Conservation (phyloP, 805 yeast genomes). For the Metschnikowia baotianmanensis region DNA sequence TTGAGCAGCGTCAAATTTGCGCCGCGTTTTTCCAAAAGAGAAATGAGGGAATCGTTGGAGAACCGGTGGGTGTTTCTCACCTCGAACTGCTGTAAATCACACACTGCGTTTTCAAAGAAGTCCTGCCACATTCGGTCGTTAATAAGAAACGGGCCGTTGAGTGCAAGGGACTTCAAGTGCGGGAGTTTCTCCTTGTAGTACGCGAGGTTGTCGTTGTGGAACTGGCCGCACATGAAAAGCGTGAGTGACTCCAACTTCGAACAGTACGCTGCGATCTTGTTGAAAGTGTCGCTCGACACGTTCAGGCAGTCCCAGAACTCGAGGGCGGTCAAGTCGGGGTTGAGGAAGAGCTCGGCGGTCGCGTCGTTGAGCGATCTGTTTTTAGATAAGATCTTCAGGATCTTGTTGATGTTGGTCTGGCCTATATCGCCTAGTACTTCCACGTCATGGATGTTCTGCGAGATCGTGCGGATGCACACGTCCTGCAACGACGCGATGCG, state of each 20-base stretch:
- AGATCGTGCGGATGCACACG: conserved; percentile 66
- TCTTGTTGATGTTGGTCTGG: conserved; percentile 60
- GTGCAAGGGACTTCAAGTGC: conserved; percentile 50
- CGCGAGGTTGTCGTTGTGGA: conserved; percentile 70
- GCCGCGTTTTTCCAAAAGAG: conserved; percentile 59
- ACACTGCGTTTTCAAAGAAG: conserved; percentile 61
- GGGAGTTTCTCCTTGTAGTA: conserved; percentile 61
- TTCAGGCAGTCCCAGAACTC: conserved; percentile 94
- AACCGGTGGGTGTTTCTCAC: conserved; percentile 83
- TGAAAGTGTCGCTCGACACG: conserved; percentile 60
- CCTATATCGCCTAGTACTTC: conserved; percentile 90
- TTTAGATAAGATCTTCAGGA: conserved; percentile 73
- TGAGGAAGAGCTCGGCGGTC: conserved; percentile 72
- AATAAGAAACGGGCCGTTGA: conserved; percentile 90
- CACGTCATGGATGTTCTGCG: conserved; percentile 66
- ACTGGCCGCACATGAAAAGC: conserved; percentile 89
- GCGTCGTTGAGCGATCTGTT: conserved; percentile 75
- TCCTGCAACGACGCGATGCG: conserved; percentile 76
- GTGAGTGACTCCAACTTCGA: conserved; percentile 67
- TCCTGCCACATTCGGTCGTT: conserved; percentile 73
- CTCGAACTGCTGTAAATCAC: conserved; percentile 55
- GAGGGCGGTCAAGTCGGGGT: conserved; percentile 51
- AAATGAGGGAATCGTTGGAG: conserved; percentile 58
- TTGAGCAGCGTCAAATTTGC: conserved; percentile 52
- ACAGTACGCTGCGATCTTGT: conserved; percentile 72